Base-by-base conservation (phyloP, 306 rosid genomes). In the Quercus cerris region DNA sequence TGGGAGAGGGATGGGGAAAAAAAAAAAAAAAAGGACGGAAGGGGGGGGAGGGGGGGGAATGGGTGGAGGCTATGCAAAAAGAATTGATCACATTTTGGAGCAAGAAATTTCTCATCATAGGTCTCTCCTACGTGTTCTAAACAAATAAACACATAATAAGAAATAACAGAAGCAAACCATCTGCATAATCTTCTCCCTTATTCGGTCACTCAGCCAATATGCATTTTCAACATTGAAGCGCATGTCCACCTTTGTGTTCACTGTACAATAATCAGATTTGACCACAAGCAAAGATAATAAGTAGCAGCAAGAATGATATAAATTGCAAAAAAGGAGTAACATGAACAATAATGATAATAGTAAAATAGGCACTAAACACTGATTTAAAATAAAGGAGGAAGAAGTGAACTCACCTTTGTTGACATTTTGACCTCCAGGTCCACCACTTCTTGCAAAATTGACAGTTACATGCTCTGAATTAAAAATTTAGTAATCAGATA, bases 201-300 rank as follows among this genome's bases (percentile, higher is more conserved):
- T 82, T 84, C 92, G 84, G 31, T 93, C 93, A 74, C 91, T 85
- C 28, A 93, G 87, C 97, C 99, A 94, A 83, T 85, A 57, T 1
- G 97, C 97, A 58, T 90, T 89, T 75, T 86, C 70, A 70, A 95
- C 92, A 72, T 91, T 93, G 90, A 95, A 95, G 22, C 99, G 98
- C 99, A 95, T 95, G 76, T 95, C 99, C 80, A 95, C 98, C 95
- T 95, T 91, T 20, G 98, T 95, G 80, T 93, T 95, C 90, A 95
- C 99, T 91, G 94, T 63, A 59, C 79, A 75, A 75, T 52, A 51
- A 81, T 56, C 19, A 80, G 13, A 20, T 31, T 51, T 30, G 54
- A n/a, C 17, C 54, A 49, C 20, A 75, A 73, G 33, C 55, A 81
- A 30, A 12, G 56, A 59, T 14, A 80, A 55, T 51, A 0, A 75